phyloP scores from a whole-genome alignment of 179 eudicot species.

The Vitellaria paradoxa region DNA sequence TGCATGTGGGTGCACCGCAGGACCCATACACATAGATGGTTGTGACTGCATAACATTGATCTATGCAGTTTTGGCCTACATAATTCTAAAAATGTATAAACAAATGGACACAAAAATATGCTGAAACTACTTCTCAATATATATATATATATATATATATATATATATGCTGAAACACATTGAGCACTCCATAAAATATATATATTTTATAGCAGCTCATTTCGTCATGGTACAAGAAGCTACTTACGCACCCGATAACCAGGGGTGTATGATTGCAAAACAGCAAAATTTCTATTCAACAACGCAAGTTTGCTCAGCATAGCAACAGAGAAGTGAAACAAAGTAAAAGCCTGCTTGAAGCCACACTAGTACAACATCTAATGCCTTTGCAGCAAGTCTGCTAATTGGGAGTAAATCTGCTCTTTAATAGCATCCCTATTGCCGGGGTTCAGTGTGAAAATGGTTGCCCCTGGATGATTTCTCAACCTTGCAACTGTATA shows the following conservation, averaged over 20 bases:
- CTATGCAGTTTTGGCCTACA: too few species aligned
- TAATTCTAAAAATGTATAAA: not conserved
- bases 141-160: not conserved
- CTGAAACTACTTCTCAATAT: too few species aligned
- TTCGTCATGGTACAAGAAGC: not conserved
- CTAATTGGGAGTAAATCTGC: conserved; percentile 48
- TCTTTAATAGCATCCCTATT: conserved; percentile 68
- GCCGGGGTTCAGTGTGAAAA: conserved; percentile 49
- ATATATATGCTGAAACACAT: not conserved
- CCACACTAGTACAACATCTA: conserved; percentile 11
- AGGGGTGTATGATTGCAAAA: not conserved
- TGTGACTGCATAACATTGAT: too few species aligned
- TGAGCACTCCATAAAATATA: not conserved
- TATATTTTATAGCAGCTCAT: not conserved
- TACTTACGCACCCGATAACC: not conserved
- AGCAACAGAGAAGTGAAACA: not conserved
- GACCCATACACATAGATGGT: too few species aligned
- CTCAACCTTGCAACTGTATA: conserved; percentile 82
- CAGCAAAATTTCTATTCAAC: not conserved
- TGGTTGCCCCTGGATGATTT: conserved; percentile 71
- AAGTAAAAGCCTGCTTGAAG: not conserved
- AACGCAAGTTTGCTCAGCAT: not conserved
- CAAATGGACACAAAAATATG: not conserved
- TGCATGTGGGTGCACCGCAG: too few species aligned
- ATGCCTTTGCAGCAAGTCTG: conserved; percentile 32